These are phyloP conservation scores for Sophora flavescens DNA, from an alignment of 306 rosid species.

Conservation along the genomic window DNA sequence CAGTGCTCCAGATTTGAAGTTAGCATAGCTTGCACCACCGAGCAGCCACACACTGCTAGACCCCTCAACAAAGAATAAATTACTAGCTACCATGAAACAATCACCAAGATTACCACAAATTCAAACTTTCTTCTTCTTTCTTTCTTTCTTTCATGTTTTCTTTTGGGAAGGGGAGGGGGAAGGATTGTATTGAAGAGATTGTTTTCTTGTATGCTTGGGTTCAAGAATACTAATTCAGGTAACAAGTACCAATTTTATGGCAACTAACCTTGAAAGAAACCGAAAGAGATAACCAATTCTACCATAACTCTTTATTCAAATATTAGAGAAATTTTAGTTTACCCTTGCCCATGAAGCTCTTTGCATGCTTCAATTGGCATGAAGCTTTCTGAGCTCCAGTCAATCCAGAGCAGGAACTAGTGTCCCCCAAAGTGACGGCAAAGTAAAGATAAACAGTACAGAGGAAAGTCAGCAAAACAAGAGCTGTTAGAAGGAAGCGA, in stretches of 20 bases:
- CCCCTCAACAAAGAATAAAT: neutral
- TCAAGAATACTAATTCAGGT: neutral
- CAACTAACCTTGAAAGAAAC: conserved; percentile 1
- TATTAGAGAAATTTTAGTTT: conserved; percentile 60
- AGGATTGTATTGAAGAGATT: neutral
- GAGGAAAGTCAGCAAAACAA: conserved; percentile 60
- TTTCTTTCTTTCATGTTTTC: neutral
- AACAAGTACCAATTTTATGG: neutral
- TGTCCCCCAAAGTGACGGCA: conserved; percentile 66
- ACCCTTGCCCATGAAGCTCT: conserved; percentile 52
- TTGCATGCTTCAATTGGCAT: conserved; percentile 64
- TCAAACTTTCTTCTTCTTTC: neutral
- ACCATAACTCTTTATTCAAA: neutral
- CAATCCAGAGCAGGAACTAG: conserved; percentile 57
- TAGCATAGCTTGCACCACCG: neutral
- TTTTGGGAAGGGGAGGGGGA: too few species aligned
- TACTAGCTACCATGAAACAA: neutral
- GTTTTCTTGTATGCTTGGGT: neutral
- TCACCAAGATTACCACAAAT: neutral
- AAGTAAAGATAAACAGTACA: conserved; percentile 73
- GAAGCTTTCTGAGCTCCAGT: conserved; percentile 54
- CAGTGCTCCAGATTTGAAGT: neutral
- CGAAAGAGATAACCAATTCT: neutral
- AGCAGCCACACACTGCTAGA: too few species aligned
- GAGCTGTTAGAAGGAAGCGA: conserved; percentile 68